Evolutionary conservation across 2,329 filamentous ascomycete genomes (phyloP).

Genomic region (Scytalidium lignicola): DNA sequence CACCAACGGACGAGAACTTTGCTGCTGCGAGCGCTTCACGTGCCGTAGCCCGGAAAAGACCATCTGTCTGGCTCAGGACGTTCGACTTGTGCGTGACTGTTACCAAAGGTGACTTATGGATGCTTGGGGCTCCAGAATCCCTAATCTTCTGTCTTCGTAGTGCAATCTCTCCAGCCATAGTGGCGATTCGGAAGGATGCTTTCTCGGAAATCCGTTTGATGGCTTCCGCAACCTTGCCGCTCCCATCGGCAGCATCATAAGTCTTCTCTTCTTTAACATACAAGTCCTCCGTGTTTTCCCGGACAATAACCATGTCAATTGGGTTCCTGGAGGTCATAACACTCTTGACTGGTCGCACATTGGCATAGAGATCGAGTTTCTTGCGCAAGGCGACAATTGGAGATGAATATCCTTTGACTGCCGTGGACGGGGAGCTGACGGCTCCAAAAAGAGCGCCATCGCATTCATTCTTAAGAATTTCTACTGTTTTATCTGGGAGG

Average conservation of each 20-base stretch:
- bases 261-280: slow-evolving; percentile 89
- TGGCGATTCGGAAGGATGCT: slow-evolving; percentile 79
- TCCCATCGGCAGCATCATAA: slow-evolving; percentile 60
- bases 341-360: slow-evolving; percentile 92
- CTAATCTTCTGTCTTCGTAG: slow-evolving; percentile 79
- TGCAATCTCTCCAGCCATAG: slow-evolving; percentile 93
- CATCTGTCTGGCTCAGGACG: slow-evolving; percentile 93
- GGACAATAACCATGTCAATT: slow-evolving; percentile 88
- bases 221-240: slow-evolving; percentile 85
- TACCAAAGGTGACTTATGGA: slow-evolving; percentile 68
- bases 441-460: slow-evolving; percentile 95
- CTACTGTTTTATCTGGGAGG: slow-evolving; percentile 85
- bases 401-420: slow-evolving; percentile 91
- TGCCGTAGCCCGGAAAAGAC: slow-evolving; percentile 81
- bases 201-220: slow-evolving; percentile 94
- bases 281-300: slow-evolving; percentile 97
- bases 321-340: slow-evolving; percentile 59
- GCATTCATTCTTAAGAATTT: slow-evolving; percentile 83
- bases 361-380: slow-evolving; percentile 90
- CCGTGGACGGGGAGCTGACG: slow-evolving; percentile 83
- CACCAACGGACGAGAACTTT: slow-evolving; percentile 57
- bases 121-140: slow-evolving; percentile 48
- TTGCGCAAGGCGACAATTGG: slow-evolving; percentile 89
- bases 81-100: slow-evolving; percentile 99
- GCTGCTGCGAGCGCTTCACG: slow-evolving; percentile 64